A percentile compares a stretch with the other conserved stretches of the same genome.
Evolutionary conservation across 257 asterid genomes (phyloP).

Genomic region (Solanum bulbocastanum): DNA sequence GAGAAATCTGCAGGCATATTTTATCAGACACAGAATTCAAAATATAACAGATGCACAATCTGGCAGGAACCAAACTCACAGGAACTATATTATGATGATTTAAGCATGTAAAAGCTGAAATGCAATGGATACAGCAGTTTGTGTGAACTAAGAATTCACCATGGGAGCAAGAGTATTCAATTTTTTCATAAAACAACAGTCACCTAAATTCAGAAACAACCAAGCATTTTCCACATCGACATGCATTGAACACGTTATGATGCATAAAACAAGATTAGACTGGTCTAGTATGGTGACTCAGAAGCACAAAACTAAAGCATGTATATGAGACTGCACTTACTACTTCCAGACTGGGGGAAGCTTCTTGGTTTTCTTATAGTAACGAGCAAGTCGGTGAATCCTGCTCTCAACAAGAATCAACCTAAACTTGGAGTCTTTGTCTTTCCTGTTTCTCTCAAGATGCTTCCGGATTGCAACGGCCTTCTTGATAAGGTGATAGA

Average conservation of each 20-base stretch:
- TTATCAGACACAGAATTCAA: background rate
- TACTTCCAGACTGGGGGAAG: slow-evolving; percentile 1
- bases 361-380: slow-evolving; percentile 1
- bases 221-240: background rate
- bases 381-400: background rate
- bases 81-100: background rate
- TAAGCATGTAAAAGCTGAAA: background rate
- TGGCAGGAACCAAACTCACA: background rate
- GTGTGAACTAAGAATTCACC: background rate
- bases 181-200: background rate
- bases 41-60: background rate
- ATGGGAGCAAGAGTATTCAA: background rate
- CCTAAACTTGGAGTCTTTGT: slow-evolving; percentile 1
- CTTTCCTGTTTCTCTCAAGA: slow-evolving; percentile 2
- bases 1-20: background rate
- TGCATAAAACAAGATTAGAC: background rate
- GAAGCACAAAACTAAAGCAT: background rate
- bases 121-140: background rate
- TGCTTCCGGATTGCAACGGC: background rate
- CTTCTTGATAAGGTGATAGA: background rate
- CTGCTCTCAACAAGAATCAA: background rate
- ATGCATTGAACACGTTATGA: background rate
- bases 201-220: background rate
- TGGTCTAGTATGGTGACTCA: background rate
- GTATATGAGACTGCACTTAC: background rate